phyloP scores from a whole-genome alignment of 2,329 filamentous ascomycete genomes.

The Emergomyces africanus region DNA sequence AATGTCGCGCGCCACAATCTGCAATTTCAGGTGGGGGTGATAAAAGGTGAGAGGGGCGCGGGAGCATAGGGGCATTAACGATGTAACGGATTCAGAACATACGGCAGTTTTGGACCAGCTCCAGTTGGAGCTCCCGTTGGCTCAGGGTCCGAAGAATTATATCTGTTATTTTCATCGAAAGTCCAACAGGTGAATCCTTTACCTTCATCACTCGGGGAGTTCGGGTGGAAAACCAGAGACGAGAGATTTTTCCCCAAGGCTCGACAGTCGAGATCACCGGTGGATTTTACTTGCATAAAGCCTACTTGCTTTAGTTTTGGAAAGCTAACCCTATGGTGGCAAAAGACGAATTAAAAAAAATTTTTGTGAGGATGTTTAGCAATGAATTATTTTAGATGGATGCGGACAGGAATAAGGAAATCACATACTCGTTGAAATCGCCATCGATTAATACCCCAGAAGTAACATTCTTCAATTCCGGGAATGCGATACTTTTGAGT shows the following conservation, averaged over 20 bases:
- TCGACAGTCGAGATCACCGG: not conserved
- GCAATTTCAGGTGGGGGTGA: not conserved
- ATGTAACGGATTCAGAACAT: not conserved
- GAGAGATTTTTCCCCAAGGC: not conserved
- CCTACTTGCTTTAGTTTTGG: not conserved
- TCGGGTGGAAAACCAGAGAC: not conserved
- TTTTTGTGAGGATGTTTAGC: not conserved
- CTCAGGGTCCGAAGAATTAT: not conserved
- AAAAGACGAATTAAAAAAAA: not conserved
- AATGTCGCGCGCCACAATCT: not conserved
- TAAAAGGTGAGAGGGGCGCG: too few relatives aligned
- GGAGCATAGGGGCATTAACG: too few relatives aligned
- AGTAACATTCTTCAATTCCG: not conserved
- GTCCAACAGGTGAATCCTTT: slow-evolving; percentile 1
- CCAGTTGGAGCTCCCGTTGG: not conserved
- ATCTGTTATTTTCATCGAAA: not conserved
- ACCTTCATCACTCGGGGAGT: not conserved
- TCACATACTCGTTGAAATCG: not conserved
- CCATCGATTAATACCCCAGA: not conserved
- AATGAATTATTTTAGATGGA: not conserved
- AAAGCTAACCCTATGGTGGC: not conserved
- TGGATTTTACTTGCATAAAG: not conserved
- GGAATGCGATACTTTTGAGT: not conserved
- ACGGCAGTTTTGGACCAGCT: not conserved
- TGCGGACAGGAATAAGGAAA: not conserved